phyloP scores from a whole-genome alignment of 2,329 filamentous ascomycete genomes.

The Colletotrichum eremochloae region DNA sequence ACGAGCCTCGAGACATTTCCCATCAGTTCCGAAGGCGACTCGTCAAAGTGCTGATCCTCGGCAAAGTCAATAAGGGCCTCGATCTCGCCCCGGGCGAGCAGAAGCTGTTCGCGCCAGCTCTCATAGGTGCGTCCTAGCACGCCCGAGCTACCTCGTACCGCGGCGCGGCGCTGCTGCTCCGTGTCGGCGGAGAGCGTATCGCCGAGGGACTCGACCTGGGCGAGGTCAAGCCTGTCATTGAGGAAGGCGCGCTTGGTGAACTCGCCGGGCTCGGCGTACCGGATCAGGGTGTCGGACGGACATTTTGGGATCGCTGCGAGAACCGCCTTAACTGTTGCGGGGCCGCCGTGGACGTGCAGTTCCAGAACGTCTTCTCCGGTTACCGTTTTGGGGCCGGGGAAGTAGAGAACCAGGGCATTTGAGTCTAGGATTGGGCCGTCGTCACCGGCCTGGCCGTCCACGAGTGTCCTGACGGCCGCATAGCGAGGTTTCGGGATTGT shows the following conservation, averaged over 20 bases:
- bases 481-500: constrained; percentile 62
- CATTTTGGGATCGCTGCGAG: constrained; percentile 79
- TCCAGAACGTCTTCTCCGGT: constrained; percentile 96
- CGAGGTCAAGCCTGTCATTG: constrained; percentile 86
- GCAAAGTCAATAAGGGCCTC: constrained; percentile 98
- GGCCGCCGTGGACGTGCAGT: constrained; percentile 92
- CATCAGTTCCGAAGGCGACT: constrained; percentile 81
- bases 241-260: constrained; percentile 94
- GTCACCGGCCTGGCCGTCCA: constrained; percentile 59
- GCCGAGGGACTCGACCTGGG: constrained; percentile 80
- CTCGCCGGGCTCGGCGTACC: constrained; percentile 94
- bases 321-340: constrained; percentile 89
- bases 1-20: constrained; percentile 77
- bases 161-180: constrained; percentile 91
- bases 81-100: constrained; percentile 88
- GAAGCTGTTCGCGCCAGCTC: constrained; percentile 79
- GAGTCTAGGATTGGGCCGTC: constrained; percentile 76
- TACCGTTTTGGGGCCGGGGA: constrained; percentile 83
- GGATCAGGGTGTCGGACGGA: constrained; percentile 61
- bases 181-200: constrained; percentile 79
- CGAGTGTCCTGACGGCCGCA: constrained; percentile 82
- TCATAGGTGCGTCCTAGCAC: constrained; percentile 83
- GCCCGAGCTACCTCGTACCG: constrained; percentile 82
- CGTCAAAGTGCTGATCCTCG: constrained; percentile 97
- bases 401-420: constrained; percentile 84